Conservation (phyloP, 345 rosid species). For the Barbarea vulgaris region DNA sequence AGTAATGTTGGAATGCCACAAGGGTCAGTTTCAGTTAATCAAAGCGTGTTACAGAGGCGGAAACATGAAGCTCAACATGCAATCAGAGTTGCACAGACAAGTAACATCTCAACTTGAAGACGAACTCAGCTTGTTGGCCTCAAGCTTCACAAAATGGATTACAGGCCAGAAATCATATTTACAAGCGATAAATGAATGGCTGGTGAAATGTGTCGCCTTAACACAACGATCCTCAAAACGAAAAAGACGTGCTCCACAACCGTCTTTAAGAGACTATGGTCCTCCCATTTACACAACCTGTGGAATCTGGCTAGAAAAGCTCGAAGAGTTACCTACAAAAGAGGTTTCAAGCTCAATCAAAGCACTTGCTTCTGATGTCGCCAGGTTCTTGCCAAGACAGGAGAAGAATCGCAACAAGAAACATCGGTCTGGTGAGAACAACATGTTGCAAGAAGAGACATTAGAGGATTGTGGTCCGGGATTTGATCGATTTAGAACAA, state of each 20-base stretch:
- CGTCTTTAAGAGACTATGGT: slow-evolving; percentile 46
- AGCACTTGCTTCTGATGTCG: slow-evolving; percentile 60
- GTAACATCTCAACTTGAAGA: slow-evolving; percentile 65
- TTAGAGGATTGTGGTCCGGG: slow-evolving; percentile 59
- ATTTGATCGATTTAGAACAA: slow-evolving; percentile 56
- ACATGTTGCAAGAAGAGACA: slow-evolving; percentile 55
- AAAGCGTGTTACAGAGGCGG: slow-evolving; percentile 51
- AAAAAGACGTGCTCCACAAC: slow-evolving; percentile 38
- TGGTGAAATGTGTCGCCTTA: slow-evolving; percentile 60
- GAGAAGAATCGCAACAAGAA: slow-evolving; percentile 72
- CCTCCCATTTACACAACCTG: slow-evolving; percentile 84
- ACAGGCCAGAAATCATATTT: slow-evolving; percentile 71
- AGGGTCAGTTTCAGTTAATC: slow-evolving; percentile 65
- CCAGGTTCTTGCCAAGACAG: slow-evolving; percentile 67
- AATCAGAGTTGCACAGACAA: slow-evolving; percentile 69
- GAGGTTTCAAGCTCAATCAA: slow-evolving; percentile 69
- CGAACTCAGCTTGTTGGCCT: slow-evolving; percentile 59
- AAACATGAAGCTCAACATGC: slow-evolving; percentile 51
- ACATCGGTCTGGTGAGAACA: slow-evolving; percentile 41
- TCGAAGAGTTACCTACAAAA: slow-evolving; percentile 52
- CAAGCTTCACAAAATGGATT: slow-evolving; percentile 81
- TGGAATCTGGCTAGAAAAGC: slow-evolving; percentile 69
- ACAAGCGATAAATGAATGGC: slow-evolving; percentile 70
- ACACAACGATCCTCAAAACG: slow-evolving; percentile 42
- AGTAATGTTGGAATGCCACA: slow-evolving; percentile 89